These are phyloP conservation scores for Microdochium nivale DNA, from an alignment of 2,329 filamentous ascomycete genomes.

Conservation along the genomic window DNA sequence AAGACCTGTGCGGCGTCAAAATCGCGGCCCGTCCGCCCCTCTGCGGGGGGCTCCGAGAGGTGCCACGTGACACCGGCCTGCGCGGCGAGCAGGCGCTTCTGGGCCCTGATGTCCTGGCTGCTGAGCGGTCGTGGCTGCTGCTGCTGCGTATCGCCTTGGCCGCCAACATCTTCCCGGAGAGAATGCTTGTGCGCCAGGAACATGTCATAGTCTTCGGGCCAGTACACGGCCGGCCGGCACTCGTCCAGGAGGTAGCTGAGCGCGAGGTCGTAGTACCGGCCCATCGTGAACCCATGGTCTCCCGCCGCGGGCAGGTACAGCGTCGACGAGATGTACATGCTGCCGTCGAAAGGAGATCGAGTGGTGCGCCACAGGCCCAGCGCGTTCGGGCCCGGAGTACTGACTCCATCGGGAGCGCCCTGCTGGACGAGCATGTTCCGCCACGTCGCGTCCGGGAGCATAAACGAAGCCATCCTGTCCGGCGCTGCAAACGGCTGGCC, in stretches of 20 bases:
- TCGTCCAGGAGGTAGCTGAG: neutral
- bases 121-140: neutral
- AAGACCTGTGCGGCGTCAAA: neutral
- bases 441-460: constrained; percentile 1
- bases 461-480: neutral
- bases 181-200: neutral
- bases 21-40: neutral
- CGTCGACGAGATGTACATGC: neutral
- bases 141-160: neutral
- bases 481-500: neutral
- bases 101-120: neutral
- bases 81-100: neutral
- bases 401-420: neutral
- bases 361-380: neutral
- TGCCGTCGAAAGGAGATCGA: neutral
- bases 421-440: constrained; percentile 3
- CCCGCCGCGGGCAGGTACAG: neutral
- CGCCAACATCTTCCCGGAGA: neutral
- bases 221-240: neutral
- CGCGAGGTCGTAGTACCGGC: neutral
- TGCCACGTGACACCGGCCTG: neutral
- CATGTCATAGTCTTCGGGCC: neutral
- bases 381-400: neutral
- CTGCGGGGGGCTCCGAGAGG: neutral
- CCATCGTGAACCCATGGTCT: neutral